Percentiles rank a stretch among this genome's conserved stretches.
Conservation (phyloP, 768 basidiomycete species). For the Suillus brevipes region DNA sequence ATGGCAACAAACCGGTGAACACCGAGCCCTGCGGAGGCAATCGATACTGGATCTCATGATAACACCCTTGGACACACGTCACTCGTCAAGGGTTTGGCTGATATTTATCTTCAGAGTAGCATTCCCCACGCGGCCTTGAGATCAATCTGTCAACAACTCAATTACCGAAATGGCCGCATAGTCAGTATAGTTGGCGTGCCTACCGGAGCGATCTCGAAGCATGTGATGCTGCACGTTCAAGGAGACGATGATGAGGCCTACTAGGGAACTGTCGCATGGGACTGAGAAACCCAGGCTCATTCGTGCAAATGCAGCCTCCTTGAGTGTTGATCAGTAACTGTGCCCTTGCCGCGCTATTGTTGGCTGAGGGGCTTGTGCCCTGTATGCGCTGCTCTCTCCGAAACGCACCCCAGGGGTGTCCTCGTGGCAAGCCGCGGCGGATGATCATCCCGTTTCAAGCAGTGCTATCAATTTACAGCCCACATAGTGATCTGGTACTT, state of each 20-base stretch:
- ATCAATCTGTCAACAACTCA: conserved; percentile 39
- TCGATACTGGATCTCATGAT: conserved; percentile 31
- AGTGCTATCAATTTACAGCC: not conserved
- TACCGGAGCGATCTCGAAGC: conserved; percentile 45
- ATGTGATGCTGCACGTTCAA: conserved; percentile 46
- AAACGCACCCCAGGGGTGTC: not conserved
- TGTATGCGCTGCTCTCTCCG: not conserved
- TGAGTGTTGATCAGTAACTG: not conserved
- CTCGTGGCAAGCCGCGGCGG: not conserved
- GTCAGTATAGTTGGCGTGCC: conserved; percentile 10
- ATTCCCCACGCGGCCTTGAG: conserved; percentile 45
- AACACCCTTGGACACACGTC: not conserved
- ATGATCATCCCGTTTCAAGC: not conserved
- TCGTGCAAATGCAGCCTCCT: not conserved
- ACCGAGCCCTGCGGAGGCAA: conserved; percentile 38
- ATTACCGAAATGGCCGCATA: conserved; percentile 35
- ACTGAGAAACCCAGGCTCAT: conserved; percentile 2
- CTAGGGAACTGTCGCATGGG: conserved; percentile 18
- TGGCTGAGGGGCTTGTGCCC: not conserved
- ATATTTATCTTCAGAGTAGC: conserved; percentile 38
- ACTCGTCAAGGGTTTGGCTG: not conserved
- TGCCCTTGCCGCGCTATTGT: not conserved
- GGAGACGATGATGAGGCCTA: conserved; percentile 26
- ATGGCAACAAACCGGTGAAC: conserved; percentile 43
- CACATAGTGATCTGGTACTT: not conserved